Base-by-base conservation (phyloP, 306 rosid species). In the Albizia julibrissin region DNA sequence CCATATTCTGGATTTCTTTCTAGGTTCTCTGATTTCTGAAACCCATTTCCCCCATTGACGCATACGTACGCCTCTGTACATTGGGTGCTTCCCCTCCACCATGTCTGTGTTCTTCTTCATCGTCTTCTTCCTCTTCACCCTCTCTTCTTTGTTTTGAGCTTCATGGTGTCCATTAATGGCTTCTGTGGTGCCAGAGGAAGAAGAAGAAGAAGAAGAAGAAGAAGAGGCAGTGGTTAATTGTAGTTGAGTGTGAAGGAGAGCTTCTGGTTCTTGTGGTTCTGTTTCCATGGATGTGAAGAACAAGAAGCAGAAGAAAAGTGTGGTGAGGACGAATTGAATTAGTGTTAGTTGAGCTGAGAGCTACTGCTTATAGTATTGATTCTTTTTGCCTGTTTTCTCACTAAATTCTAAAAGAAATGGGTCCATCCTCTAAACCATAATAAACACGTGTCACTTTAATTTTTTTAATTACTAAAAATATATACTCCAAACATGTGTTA, bases 31-130 rank as follows among this genome's bases (percentile, higher is more conserved):
- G 26, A 94, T 94, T 84, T 94, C 95, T 3, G 98, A 94, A 0
- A 92, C 98, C 97, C 97, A 94, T 81, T 92, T 94, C 1, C 98
- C 98, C 95, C 97, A 89, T 71, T 91, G 92, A 5, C 98, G 91
- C 95, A 89, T 91, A 8, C 97, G 85, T n/a, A 94, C 97, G 15
- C 98, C 98, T 16, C 97, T 85, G 39, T 91, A 94, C 0, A 85
- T 85, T 10, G 91, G 88, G 42, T 88, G 89, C 76, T 83, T 90
- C 34, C 84, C 83, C 9, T 84, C 84, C 33, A 18, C 2, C 47
- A 8, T 50, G 16, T 39, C 21, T n/a, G 7, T 12, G 34, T 26
- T 12, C 8, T 37, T 72, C 72, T 69, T 87, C 2, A 56, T 58
- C 49, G n/a, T 68, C 31, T 79, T 65, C 12, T n/a, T 56, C 64